Percentiles rank a stretch among this genome's conserved stretches.
These are phyloP conservation scores for Albatrellus ellisii DNA, from an alignment of 768 basidiomycete species.

Conservation along the genomic window DNA sequence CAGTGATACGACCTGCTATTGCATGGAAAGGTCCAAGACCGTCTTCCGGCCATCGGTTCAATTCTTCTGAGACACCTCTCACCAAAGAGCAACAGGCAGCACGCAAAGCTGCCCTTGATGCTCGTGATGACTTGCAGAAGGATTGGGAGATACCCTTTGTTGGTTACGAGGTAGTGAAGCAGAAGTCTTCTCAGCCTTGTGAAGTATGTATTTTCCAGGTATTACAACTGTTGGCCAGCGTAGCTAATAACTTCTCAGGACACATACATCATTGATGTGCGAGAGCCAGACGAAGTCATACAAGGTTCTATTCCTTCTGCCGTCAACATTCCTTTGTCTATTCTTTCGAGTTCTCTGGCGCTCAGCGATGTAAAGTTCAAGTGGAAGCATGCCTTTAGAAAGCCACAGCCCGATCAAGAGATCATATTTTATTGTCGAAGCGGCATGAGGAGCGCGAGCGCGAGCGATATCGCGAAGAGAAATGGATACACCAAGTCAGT, in stretches of 20 bases:
- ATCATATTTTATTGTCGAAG: conserved; percentile 38
- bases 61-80: conserved; percentile 15
- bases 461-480: conserved; percentile 26
- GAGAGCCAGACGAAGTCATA: conserved; percentile 40
- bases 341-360: conserved; percentile 25
- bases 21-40: not conserved
- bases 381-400: conserved; percentile 21
- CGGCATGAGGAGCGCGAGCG: conserved; percentile 34
- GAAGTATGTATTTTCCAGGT: conserved; percentile 26
- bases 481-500: conserved; percentile 29
- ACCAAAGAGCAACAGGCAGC: conserved; percentile 15
- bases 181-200: conserved; percentile 64
- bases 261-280: conserved; percentile 75
- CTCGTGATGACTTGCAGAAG: conserved; percentile 31
- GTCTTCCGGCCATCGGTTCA: conserved; percentile 4
- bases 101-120: conserved; percentile 25
- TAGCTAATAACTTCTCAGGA: conserved; percentile 28
- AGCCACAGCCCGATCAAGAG: conserved; percentile 26
- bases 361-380: conserved; percentile 21
- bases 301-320: conserved; percentile 36
- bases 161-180: conserved; percentile 72
- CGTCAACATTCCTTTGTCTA: conserved; percentile 36
- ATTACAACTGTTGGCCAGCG: conserved; percentile 3
- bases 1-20: not conserved
- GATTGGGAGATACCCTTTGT: conserved; percentile 72